Conservation (phyloP, 306 rosid species). For the Abrus precatorius region DNA sequence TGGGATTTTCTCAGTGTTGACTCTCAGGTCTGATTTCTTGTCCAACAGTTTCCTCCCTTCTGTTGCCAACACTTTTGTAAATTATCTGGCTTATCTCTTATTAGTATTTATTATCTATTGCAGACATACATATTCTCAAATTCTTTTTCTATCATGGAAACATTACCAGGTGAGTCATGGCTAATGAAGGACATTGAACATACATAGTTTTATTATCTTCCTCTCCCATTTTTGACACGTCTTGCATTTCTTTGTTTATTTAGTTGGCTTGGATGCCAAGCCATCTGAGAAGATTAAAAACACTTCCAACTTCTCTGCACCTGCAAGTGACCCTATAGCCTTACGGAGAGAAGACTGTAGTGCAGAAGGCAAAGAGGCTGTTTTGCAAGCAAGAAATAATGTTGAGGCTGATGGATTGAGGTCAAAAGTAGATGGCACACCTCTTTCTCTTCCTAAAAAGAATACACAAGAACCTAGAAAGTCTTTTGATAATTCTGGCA, state of each 20-base stretch:
- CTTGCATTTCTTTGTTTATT: slow-evolving; percentile 43
- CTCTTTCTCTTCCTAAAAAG: slow-evolving; percentile 57
- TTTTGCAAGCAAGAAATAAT: slow-evolving; percentile 63
- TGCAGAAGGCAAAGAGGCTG: slow-evolving; percentile 68
- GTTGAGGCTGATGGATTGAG: slow-evolving; percentile 59
- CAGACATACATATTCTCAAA: slow-evolving; percentile 93
- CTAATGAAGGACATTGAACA: slow-evolving; percentile 45
- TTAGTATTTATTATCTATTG: slow-evolving; percentile 46
- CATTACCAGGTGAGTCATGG: slow-evolving; percentile 81
- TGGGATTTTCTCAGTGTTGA: slow-evolving; percentile 99
- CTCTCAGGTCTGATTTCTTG: slow-evolving; percentile 81
- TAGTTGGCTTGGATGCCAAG: slow-evolving; percentile 74
- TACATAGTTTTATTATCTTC: slow-evolving; percentile 34
- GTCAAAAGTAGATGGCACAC: slow-evolving; percentile 63
- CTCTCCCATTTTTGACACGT: slow-evolving; percentile 48
- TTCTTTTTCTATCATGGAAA: slow-evolving; percentile 93
- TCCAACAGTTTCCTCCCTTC: slow-evolving; percentile 42
- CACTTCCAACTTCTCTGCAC: slow-evolving; percentile 58
- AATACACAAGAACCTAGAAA: slow-evolving; percentile 52
- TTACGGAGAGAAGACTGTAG: slow-evolving; percentile 58
- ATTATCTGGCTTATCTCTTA: slow-evolving; percentile 41
- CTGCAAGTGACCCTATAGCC: slow-evolving; percentile 52
- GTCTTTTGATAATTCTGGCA: slow-evolving; percentile 53
- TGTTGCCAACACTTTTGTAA: slow-evolving; percentile 20
- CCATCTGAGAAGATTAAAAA: slow-evolving; percentile 71